These are phyloP conservation scores for Flaveria ramosissima DNA, from an alignment of 129 eudicot genomes.

Conservation along the genomic window DNA sequence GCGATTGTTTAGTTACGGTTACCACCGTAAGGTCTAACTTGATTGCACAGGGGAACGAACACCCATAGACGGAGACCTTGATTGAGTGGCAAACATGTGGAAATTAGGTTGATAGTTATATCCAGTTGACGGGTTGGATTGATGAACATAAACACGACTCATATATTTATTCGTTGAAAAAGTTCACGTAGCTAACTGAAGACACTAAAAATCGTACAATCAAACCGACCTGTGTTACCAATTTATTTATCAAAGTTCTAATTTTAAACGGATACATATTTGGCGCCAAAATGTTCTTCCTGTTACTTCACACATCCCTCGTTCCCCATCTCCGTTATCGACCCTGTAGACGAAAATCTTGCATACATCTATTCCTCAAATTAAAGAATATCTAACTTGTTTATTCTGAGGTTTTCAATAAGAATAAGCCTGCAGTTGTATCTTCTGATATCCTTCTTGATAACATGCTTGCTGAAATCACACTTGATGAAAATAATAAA, in stretches of 20 bases:
- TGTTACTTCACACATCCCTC: slow-evolving; percentile 21
- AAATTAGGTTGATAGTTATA: too few species aligned
- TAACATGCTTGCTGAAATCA: slow-evolving; percentile 82
- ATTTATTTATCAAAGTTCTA: too few species aligned
- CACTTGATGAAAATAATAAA: slow-evolving; percentile 79
- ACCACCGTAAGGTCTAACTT: too few species aligned
- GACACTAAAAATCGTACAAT: too few species aligned
- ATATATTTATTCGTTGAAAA: too few species aligned
- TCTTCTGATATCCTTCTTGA: slow-evolving; percentile 76
- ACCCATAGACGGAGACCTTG: too few species aligned
- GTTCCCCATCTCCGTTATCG: slow-evolving; percentile 5
- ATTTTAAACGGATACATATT: background rate
- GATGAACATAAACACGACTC: too few species aligned
- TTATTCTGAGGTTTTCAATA: slow-evolving; percentile 74
- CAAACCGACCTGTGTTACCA: too few species aligned
- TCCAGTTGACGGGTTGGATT: too few species aligned
- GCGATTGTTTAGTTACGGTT: background rate
- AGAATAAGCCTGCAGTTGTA: slow-evolving; percentile 34
- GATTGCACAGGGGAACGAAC: too few species aligned
- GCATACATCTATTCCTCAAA: slow-evolving; percentile 22
- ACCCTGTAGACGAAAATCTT: slow-evolving; percentile 10
- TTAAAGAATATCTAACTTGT: slow-evolving; percentile 61
- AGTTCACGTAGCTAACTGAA: too few species aligned
- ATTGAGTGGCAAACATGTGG: background rate
- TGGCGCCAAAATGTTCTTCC: slow-evolving; percentile 35